These are phyloP conservation scores for Rhizopogon sp. DNA, from an alignment of 768 basidiomycete genomes.

Conservation along the genomic window DNA sequence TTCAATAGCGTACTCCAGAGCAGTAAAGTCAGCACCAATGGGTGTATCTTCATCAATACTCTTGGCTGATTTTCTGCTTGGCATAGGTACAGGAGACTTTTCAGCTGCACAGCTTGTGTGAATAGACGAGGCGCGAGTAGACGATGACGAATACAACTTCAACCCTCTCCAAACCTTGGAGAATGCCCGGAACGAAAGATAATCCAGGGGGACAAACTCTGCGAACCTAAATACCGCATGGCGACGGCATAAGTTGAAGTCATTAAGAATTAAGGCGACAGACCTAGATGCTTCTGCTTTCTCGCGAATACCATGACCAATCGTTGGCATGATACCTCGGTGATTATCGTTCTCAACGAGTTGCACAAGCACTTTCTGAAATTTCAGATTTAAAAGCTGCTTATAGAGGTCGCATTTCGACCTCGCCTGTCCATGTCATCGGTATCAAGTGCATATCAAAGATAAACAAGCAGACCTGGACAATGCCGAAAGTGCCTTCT, in stretches of 20 bases:
- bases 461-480: conserved; percentile 48
- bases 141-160: conserved; percentile 35
- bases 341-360: conserved; percentile 76
- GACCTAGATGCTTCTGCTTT: conserved; percentile 44
- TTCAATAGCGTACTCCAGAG: conserved; percentile 83
- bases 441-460: conserved; percentile 3
- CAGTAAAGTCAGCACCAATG: conserved; percentile 48
- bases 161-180: conserved; percentile 53
- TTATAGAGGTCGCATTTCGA: conserved; percentile 84
- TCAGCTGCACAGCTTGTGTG: neutral
- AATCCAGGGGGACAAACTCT: conserved; percentile 22
- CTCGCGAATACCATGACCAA: conserved; percentile 60
- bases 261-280: neutral
- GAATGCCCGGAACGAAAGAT: conserved; percentile 36
- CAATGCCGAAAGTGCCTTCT: conserved; percentile 75
- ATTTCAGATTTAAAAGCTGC: conserved; percentile 66
- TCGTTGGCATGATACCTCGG: conserved; percentile 55
- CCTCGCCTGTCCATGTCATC: conserved; percentile 48
- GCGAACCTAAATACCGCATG: conserved; percentile 18
- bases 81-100: neutral
- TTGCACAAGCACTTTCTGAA: conserved; percentile 58
- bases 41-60: conserved; percentile 50
- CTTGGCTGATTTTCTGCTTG: conserved; percentile 14
- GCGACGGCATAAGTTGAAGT: neutral
- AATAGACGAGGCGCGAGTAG: conserved; percentile 14